Conservation (phyloP, 306 rosid species). For the Vigna unguiculata region DNA sequence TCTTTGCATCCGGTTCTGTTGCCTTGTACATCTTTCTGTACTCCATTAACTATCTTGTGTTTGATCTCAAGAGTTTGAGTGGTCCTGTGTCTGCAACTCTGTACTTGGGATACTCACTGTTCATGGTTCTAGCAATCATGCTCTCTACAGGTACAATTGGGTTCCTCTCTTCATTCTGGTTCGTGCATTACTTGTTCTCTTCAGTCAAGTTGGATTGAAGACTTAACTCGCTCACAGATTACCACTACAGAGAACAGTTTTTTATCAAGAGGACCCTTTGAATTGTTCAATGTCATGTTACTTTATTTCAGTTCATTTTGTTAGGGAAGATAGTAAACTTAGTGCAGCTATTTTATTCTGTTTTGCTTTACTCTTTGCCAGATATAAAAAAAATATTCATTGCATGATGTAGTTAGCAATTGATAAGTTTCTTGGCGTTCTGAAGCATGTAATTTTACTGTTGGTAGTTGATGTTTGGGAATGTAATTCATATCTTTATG, state of each 20-base stretch:
- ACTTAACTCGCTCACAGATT: slow-evolving; percentile 3
- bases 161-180: slow-evolving; percentile 87
- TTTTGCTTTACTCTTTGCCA: slow-evolving; percentile 51
- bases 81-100: slow-evolving; percentile 83
- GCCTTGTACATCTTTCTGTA: slow-evolving; percentile 80
- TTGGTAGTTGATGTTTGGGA: slow-evolving; percentile 3
- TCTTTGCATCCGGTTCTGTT: slow-evolving; percentile 81
- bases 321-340: slow-evolving; percentile 47
- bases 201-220: slow-evolving; percentile 82
- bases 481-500: slow-evolving; percentile 4
- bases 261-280: slow-evolving; percentile 23
- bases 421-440: slow-evolving; percentile 1
- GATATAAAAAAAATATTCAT: slow-evolving; percentile 39
- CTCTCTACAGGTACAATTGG: slow-evolving; percentile 83
- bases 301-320: slow-evolving; percentile 37
- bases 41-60: slow-evolving; percentile 71
- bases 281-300: slow-evolving; percentile 36
- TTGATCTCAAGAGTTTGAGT: slow-evolving; percentile 74
- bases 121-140: slow-evolving; percentile 82
- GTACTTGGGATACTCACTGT: slow-evolving; percentile 75
- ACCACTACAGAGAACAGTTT: slow-evolving; percentile 28
- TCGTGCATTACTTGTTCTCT: slow-evolving; percentile 81
- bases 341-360: slow-evolving; percentile 40
- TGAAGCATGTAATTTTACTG: not conserved
- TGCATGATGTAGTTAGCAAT: slow-evolving; percentile 10